Percentiles rank a stretch among this genome's conserved stretches.
Conservation (phyloP, 2,329 filamentous ascomycete species). For the Aspergillus udagawae region DNA sequence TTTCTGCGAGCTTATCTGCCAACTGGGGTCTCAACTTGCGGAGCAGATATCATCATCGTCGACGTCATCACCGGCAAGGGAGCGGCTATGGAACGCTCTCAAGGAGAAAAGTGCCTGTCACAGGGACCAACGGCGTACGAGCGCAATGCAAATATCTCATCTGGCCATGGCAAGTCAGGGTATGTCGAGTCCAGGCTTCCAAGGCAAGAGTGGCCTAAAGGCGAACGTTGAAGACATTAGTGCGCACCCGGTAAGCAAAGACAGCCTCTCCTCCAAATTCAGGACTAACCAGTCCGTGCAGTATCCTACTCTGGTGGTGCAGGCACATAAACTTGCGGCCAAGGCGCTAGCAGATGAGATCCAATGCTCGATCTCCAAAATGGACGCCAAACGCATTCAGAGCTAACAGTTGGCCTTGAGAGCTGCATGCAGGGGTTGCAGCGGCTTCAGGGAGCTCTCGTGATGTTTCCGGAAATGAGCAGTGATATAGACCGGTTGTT, state of each 20-base stretch:
- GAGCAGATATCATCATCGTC: not conserved
- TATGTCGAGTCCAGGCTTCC: no score
- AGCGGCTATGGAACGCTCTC: not conserved
- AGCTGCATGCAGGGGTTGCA: not conserved
- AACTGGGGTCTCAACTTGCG: not conserved
- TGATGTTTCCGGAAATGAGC: not conserved
- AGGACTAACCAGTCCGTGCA: not conserved
- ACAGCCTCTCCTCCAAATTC: not conserved
- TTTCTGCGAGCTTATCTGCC: not conserved
- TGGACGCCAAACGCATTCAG: not conserved
- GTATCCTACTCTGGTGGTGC: not conserved
- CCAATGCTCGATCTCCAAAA: not conserved
- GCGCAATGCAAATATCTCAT: not conserved
- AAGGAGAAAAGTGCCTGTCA: not conserved
- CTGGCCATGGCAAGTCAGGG: not conserved
- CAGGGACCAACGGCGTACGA: not conserved
- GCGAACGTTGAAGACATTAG: not conserved
- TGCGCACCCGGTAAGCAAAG: not conserved
- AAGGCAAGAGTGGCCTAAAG: not conserved
- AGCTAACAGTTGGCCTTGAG: not conserved
- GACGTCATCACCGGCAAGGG: not conserved
- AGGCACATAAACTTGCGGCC: not conserved
- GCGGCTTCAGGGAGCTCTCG: slow-evolving; percentile 15
- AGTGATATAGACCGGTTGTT: no score
- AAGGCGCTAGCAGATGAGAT: not conserved